These are phyloP conservation scores for Claviceps fusiformis DNA, from an alignment of 2,329 filamentous ascomycete genomes.

Conservation along the genomic window DNA sequence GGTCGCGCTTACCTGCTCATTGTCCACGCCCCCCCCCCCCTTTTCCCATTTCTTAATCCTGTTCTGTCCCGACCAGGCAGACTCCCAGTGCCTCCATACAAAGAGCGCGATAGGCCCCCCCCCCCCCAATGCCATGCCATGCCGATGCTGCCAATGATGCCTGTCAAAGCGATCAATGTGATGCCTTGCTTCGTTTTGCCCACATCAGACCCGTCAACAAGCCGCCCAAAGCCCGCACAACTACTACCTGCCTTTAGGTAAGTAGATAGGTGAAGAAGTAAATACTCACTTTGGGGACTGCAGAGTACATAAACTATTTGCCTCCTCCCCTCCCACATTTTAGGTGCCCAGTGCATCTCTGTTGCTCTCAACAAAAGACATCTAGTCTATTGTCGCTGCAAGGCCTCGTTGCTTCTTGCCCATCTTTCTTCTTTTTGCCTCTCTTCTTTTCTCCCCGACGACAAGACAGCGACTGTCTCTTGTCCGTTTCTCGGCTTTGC, in stretches of 20 bases:
- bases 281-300: neutral
- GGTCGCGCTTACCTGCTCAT: neutral
- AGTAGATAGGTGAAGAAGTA: neutral
- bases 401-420: neutral
- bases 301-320: constrained; percentile 5
- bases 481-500: neutral
- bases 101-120: neutral
- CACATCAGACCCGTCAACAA: neutral
- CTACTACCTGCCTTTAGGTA: neutral
- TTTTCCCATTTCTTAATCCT: neutral
- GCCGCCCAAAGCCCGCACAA: constrained; percentile 1
- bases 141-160: neutral
- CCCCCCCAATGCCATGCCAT: neutral
- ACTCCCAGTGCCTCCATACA: neutral
- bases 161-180: neutral
- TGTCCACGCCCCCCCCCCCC: neutral
- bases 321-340: constrained; percentile 1
- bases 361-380: neutral
- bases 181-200: neutral
- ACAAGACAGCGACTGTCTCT: neutral
- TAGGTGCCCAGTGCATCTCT: neutral
- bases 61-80: neutral
- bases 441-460: neutral
- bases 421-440: neutral
- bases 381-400: neutral